Evolutionary conservation across 2,329 filamentous ascomycete species (phyloP).

Genomic region (Dactylellina parvicollis): DNA sequence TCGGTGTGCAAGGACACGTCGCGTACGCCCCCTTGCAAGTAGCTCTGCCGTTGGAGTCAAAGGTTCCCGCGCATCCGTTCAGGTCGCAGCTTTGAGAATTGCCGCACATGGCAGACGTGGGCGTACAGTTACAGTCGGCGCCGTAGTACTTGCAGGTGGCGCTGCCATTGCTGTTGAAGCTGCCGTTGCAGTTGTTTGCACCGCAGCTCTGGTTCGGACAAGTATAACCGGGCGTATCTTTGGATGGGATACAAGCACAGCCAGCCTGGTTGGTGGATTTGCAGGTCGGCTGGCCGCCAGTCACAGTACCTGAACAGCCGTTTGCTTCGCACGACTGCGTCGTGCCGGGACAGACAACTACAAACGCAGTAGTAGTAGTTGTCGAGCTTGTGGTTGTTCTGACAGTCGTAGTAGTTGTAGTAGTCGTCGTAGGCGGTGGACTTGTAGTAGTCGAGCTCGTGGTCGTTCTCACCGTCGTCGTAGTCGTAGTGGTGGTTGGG

Average conservation of each 20-base stretch:
- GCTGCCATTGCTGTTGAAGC: constrained; percentile 26
- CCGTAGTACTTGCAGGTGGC: constrained; percentile 34
- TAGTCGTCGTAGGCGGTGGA: background rate
- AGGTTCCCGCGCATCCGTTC: constrained; percentile 17
- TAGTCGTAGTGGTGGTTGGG: background rate
- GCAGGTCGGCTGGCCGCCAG: constrained; percentile 18
- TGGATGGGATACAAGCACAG: constrained; percentile 21
- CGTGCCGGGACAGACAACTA: constrained; percentile 6
- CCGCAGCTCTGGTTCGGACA: constrained; percentile 9
- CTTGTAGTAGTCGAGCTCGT: background rate
- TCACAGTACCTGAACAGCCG: constrained; percentile 21
- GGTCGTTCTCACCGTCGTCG: background rate
- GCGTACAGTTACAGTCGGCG: constrained; percentile 20
- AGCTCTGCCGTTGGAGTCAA: constrained; percentile 12
- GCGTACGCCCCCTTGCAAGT: constrained; percentile 16
- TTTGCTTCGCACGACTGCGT: constrained; percentile 17
- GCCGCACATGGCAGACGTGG: constrained; percentile 25
- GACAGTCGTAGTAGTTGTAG: background rate
- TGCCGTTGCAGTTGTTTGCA: constrained; percentile 18
- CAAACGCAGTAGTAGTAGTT: constrained; percentile 4
- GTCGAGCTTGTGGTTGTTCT: background rate
- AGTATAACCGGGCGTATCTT: constrained; percentile 15
- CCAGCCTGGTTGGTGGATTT: constrained; percentile 21
- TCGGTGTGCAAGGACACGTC: constrained; percentile 26
- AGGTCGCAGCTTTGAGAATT: constrained; percentile 14